Conservation (phyloP, 306 rosid species). For the Argentina anserina region DNA sequence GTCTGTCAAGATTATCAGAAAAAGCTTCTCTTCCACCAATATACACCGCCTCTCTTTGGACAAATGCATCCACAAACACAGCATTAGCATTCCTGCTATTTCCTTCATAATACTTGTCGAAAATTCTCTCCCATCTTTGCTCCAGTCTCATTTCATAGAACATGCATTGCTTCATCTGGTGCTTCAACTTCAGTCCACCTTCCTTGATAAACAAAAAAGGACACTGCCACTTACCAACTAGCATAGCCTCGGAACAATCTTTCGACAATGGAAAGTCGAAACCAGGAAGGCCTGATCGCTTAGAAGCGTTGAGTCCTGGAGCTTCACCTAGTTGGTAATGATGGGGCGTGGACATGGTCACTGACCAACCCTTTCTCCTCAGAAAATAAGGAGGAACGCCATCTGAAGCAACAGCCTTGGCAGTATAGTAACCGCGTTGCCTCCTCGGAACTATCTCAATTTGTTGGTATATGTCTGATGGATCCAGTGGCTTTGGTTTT, state of each 20-base stretch:
- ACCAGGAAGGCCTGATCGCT: conserved; percentile 37
- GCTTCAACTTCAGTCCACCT: conserved; percentile 41
- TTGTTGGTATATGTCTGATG: conserved; percentile 26
- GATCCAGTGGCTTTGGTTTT: conserved; percentile 30
- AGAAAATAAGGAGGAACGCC: conserved; percentile 54
- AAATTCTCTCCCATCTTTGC: conserved; percentile 59
- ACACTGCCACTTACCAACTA: conserved; percentile 71
- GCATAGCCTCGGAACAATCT: conserved; percentile 25
- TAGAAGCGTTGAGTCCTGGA: conserved; percentile 36
- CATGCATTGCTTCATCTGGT: conserved; percentile 42
- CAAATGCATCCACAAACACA: conserved; percentile 43
- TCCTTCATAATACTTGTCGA: conserved; percentile 22
- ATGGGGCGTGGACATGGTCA: conserved; percentile 22
- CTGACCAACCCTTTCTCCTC: conserved; percentile 41
- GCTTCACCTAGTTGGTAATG: conserved; percentile 43
- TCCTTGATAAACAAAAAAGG: conserved; percentile 68
- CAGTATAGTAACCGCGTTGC: conserved; percentile 42
- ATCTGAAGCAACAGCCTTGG: conserved; percentile 40
- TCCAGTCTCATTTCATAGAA: conserved; percentile 66
- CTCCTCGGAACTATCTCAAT: conserved; percentile 39
- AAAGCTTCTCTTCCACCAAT: conserved; percentile 36
- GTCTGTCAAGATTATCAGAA: conserved; percentile 12
- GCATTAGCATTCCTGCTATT: conserved; percentile 1
- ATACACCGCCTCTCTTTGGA: conserved; percentile 39
- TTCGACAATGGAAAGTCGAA: conserved; percentile 25